Evolutionary conservation across 805 yeast genomes (phyloP), one percentile per base, ranked within the genome.

Genomic region (Teunomyces funiuensis): DNA sequence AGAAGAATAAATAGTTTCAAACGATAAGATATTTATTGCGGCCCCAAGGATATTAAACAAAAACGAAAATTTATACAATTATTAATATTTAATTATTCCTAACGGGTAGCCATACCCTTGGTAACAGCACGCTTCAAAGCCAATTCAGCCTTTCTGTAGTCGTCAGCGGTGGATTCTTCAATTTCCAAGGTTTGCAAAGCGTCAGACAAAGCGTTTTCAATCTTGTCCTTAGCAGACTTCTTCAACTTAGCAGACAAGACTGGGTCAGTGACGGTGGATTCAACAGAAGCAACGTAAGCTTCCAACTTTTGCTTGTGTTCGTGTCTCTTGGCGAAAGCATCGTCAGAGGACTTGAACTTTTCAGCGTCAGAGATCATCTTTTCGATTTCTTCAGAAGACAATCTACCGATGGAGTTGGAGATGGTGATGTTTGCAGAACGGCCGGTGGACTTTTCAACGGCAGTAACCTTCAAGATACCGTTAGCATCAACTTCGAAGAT

Each of bases 281-380:
- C 97, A 62, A 90, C 88, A 57, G 95, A 58, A 40, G 62, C 57
- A 69, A 93, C 95, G 85, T 91, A 91, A 63, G 97, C 88, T 82
- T 91, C 99, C 71, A 91, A 85, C 81, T 89, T 90, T 80, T 91
- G 97, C 81, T 90, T 91, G 69, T 96, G 93, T 83, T 93, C 98
- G 80, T 91, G 97, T 73, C 85, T 85, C 90, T 90, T 91, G 76
- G 98, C 95, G 86, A 91, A 93, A 64, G 95, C 97, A 70, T 91
- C 97, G 76, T 91, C 99, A 62, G 96, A 87, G 66, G 91, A 80
- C 88, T 91, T 91, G 96, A 89, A 70, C 58, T 70, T 70, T 61
- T 70, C 75, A 55, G 75, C 75, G 57, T 70, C 75, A 49, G 57
- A 54, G 54, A 70, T 69, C 75, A 70, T 70, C 66, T 69, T 65